phyloP scores from a whole-genome alignment of 225 moss, liverwort and hornwort genomes.

The Sphagnum tenellum region DNA sequence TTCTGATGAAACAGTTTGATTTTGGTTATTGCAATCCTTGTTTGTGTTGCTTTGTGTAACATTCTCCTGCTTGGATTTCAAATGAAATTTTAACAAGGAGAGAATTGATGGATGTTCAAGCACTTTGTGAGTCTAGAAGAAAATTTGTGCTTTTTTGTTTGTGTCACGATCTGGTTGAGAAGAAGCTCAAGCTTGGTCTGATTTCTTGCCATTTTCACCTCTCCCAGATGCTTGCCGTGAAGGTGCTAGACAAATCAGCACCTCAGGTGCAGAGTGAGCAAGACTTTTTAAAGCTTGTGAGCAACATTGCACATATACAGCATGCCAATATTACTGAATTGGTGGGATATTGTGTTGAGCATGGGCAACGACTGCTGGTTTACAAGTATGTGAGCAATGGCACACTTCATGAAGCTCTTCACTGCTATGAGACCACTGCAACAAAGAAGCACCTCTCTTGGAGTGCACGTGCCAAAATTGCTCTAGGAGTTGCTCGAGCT shows the following conservation, averaged over 20 bases:
- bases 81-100: too few relatives aligned
- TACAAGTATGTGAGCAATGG: constrained; percentile 47
- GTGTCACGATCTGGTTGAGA: too few relatives aligned
- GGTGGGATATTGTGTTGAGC: constrained; percentile 42
- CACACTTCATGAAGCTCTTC: constrained; percentile 33
- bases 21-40: too few relatives aligned
- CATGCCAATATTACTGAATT: background rate
- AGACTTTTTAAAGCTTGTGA: constrained; percentile 57
- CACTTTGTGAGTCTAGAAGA: too few relatives aligned
- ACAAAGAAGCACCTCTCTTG: constrained; percentile 15
- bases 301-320: constrained; percentile 31
- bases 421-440: constrained; percentile 1
- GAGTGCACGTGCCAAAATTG: constrained; percentile 37
- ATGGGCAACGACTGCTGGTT: constrained; percentile 21
- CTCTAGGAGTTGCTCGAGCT: constrained; percentile 42
- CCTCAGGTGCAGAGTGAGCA: constrained; percentile 56
- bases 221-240: constrained; percentile 49
- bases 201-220: constrained; percentile 1
- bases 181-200: too few relatives aligned
- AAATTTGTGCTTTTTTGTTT: too few relatives aligned
- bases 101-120: too few relatives aligned
- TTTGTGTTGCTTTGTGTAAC: too few relatives aligned
- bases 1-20: too few relatives aligned
- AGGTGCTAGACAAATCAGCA: constrained; percentile 68
- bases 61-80: too few relatives aligned